Evolutionary conservation across 2,329 filamentous ascomycete species (phyloP), one percentile per base, ranked within the genome.

Genomic region (Penicillium griseofulvum): DNA sequence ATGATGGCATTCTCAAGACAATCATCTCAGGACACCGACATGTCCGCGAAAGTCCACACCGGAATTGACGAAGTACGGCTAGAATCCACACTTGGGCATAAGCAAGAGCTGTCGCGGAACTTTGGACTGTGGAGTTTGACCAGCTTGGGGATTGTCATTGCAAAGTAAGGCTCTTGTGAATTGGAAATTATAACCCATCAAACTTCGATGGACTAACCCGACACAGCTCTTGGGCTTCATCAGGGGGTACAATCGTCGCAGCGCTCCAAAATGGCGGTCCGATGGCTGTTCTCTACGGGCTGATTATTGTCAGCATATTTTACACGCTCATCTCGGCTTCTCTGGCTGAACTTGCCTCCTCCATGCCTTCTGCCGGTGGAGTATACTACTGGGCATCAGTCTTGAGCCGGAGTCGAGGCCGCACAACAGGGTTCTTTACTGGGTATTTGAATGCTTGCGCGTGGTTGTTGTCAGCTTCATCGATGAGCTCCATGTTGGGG

Each of bases 331-430:
- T 85, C 24, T 80, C 80, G 0, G 80, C 80, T 2, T 81, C 77
- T 17, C 74, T 85, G 28, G 80, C 82, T 26, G 82, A 85, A 64
- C 73, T 85, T 0, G 80, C 81, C 2, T 82, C 80, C 22, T 79
- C 81, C 0, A 82, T 84, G 46, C 82, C 82, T 2, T 83, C 81
- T 0, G 80, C 80, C 0, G 80, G 68, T 1, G 66, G 70, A 6
- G 81, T 84, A 3, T 85, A 85, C 59, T 81, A 84, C 61, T 84
- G 80, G 80, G 81, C 82, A 0, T 78, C 81, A 0, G 76, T 84
- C 0, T 77, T 81, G 1, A 81, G 81, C 2, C 58, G 58, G 7
- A 74, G 68, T 49, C 77, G 75, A 61, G 81, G 82, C 9, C 76
- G 80, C 4, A 54, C 74, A 0, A 68, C 78, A 6, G 73, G 73